Percentiles rank a stretch among this genome's conserved stretches.
phyloP scores from a whole-genome alignment of 805 yeast species.

The Lachancea sp. region DNA sequence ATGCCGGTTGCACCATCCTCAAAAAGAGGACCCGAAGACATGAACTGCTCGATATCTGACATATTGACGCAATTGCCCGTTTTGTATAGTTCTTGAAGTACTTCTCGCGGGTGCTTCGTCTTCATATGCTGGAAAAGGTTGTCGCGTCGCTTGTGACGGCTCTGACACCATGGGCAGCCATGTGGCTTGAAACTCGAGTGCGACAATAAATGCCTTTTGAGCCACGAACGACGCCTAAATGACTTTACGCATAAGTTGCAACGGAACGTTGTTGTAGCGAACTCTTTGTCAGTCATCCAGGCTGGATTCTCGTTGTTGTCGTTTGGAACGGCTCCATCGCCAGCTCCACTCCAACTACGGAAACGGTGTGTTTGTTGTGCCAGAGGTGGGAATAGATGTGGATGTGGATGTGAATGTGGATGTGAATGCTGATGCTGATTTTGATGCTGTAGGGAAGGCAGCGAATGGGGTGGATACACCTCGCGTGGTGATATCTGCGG shows the following conservation, averaged over 20 bases:
- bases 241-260: conserved; percentile 29
- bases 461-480: conserved; percentile 1
- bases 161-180: conserved; percentile 28
- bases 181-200: conserved; percentile 26
- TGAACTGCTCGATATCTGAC: not conserved
- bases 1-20: not conserved
- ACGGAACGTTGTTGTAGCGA: conserved; percentile 15
- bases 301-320: not conserved
- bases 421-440: conserved; percentile 1
- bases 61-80: not conserved
- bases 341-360: not conserved
- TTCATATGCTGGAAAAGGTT: conserved; percentile 30
- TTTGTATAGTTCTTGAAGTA: conserved; percentile 18
- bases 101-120: conserved; percentile 24
- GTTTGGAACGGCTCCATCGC: not conserved
- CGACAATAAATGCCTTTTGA: conserved; percentile 27
- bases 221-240: conserved; percentile 30
- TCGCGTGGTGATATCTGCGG: not conserved
- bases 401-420: no score
- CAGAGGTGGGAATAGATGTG: conserved; percentile 9
- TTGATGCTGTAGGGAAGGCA: conserved; percentile 4
- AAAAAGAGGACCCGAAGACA: not conserved
- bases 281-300: not conserved
- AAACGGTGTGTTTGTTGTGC: conserved; percentile 4
- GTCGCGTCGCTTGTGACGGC: conserved; percentile 31